phyloP scores from a whole-genome alignment of 495 filamentous ascomycete species.

The Hyaloscypha hepaticicola region DNA sequence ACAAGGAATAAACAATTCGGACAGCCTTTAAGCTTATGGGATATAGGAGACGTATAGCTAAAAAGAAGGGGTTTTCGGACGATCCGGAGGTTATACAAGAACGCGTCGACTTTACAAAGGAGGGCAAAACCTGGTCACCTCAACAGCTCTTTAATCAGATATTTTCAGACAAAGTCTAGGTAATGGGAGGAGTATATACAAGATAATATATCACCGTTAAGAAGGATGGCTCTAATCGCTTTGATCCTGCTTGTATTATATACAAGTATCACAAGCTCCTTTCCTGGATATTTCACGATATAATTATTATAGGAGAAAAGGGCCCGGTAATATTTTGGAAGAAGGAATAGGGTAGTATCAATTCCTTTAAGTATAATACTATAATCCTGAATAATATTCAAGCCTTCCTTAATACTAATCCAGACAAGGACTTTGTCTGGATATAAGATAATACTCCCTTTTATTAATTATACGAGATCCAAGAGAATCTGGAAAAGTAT shows the following conservation, averaged over 20 bases:
- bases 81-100: not conserved
- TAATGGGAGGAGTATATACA: slow-evolving; percentile 7
- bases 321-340: slow-evolving; percentile 35
- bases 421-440: slow-evolving; percentile 8
- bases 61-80: slow-evolving; percentile 5
- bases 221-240: slow-evolving; percentile 1
- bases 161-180: slow-evolving; percentile 35
- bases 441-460: slow-evolving; percentile 31
- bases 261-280: slow-evolving; percentile 22
- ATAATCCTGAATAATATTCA: slow-evolving; percentile 29
- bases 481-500: not conserved
- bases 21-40: not conserved
- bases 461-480: slow-evolving; percentile 12
- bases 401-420: slow-evolving; percentile 12
- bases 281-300: slow-evolving; percentile 37
- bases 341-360: slow-evolving; percentile 35
- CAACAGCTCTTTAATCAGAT: slow-evolving; percentile 27
- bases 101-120: slow-evolving; percentile 23
- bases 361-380: slow-evolving; percentile 17
- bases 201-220: slow-evolving; percentile 4
- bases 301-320: slow-evolving; percentile 29
- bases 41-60: not conserved
- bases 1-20: not conserved
- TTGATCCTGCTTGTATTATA: not conserved
- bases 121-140: slow-evolving; percentile 18